Evolutionary conservation across 2,329 filamentous ascomycete genomes (phyloP).

Genomic region (Apiospora kogelbergensis): DNA sequence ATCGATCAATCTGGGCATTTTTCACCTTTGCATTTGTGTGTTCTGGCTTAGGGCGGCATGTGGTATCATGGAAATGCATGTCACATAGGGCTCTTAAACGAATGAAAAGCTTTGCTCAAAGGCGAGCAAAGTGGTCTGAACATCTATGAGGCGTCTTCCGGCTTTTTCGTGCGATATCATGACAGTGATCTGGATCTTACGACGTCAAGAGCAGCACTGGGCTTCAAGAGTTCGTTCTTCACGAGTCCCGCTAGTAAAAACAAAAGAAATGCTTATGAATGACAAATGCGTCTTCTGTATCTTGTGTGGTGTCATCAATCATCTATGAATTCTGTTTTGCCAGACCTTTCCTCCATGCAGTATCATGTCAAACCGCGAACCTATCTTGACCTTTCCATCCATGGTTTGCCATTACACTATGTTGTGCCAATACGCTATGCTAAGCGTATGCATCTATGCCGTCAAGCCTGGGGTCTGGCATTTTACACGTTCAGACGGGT

Average conservation of each 20-base stretch:
- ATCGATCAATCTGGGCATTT: conserved; percentile 39
- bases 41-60: conserved; percentile 43
- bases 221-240: neutral
- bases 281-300: neutral
- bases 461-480: neutral
- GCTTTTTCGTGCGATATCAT: conserved; percentile 5
- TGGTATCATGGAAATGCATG: conserved; percentile 43
- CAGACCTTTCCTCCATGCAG: neutral
- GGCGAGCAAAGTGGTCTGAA: conserved; percentile 36
- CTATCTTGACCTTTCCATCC: neutral
- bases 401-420: too few relatives aligned
- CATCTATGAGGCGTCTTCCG: conserved; percentile 28
- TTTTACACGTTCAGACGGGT: conserved; percentile 40
- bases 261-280: conserved; percentile 7
- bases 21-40: conserved; percentile 44
- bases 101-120: conserved; percentile 33
- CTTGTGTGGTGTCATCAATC: neutral
- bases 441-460: neutral
- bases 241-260: conserved; percentile 1
- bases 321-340: neutral
- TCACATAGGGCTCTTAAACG: conserved; percentile 41
- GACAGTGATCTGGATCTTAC: conserved; percentile 11
- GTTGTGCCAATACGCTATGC: too few relatives aligned
- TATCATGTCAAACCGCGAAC: too few relatives aligned
- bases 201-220: neutral